Evolutionary conservation across 1,284 basidiomycete genomes (phyloP), one percentile per base, ranked within the genome.

Genomic region (Moniliella sp.): DNA sequence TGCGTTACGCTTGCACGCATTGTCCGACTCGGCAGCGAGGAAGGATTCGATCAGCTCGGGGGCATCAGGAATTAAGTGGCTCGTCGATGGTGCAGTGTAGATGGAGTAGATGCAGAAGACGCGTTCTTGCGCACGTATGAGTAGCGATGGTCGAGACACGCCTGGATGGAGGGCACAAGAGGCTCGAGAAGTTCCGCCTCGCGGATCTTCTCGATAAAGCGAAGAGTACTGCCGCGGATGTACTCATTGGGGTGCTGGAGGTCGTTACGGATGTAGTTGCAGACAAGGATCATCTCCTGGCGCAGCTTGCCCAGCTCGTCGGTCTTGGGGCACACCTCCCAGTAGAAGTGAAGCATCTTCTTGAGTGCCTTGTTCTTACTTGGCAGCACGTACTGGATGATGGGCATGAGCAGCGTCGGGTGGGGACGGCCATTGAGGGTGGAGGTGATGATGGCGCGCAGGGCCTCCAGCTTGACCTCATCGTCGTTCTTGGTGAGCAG

Each of bases 181-280:
- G 91, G 88, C 65, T 97, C 91, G 25, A 97, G 73, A 10, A 97
- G 73, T 63, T 99, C 91, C 4, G 75, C 67, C 54, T 97, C 91
- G 58, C 80, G 78, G 34, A 86, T 71, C 67, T 99, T 97, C 65
- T 93, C 83, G 7, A 97, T 71, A 67, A 91, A 93, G 27, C 91
- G 78, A 19, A 99, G 72, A 5, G 84, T 93, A 21, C 83, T 83
- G 32, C 91, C 91, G 25, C 91, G 80, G 49, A 97, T 94, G 65
- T 94, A 99, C 67, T 99, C 91, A 61, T 99, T 97, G 4, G 91
- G 86, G 59, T 97, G 91, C 79, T 97, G 88, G 35, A 94, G 71
- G 66, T 97, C 88, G 63, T 94, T 94, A 42, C 86, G 78, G 61
- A 94, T 83, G 30, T 86, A 86, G 57, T 94, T 94, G 53, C 88